Base-by-base conservation (phyloP, 371 early-diverging fungal genomes). In the Apophysomyces variabilis region DNA sequence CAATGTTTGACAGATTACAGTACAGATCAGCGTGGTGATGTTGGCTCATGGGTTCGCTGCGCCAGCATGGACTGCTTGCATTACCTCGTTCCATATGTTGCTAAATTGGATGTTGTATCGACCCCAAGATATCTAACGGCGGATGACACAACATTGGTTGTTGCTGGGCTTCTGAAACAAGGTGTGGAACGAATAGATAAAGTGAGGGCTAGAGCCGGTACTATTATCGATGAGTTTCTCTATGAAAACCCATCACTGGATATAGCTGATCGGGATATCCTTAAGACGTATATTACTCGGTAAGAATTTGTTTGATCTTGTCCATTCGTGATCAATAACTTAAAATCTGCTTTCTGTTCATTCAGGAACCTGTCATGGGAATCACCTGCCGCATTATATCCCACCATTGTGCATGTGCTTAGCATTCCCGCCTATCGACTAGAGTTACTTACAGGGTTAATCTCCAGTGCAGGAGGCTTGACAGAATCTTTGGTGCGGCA, bases 21-120 rank as follows among this genome's bases (percentile, higher is more conserved):
- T 45, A 86, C 87, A 1, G 96, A 97, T 66, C 88, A 90, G 41
- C 89, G 97, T 35, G 99, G 99, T 14, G 99, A 99, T 76, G 93
- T 99, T 13, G 99, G 99, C 0, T 95, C 96, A 0, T 94, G 95
- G 93, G 88, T 95, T 6, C 93, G 99, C 21, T 84, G 89, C 65
- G 89, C 91, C 7, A 76, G 85, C 39, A 89, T 95, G 85, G 71
- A 79, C 3, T 83, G 84, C 7, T 74, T 93, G 56, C 71, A 74
- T 9, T 59, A 66, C n/a, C 60, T 89, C 58, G 43, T 87, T 3
- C 84, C 83, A 1, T 56, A 75, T 7, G 69, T 89, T 16, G 70
- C 78, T 5, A 64, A 63, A 7, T 65, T 85, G 56, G 89, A 85
- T 44, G 47, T 61, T 62, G 47, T 44, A 18, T 65, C 67, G 45